Percentiles rank a stretch among this genome's conserved stretches.
Evolutionary conservation across 371 early-diverging fungal genomes (phyloP).

Genomic region (Rhizomucor miehei): DNA sequence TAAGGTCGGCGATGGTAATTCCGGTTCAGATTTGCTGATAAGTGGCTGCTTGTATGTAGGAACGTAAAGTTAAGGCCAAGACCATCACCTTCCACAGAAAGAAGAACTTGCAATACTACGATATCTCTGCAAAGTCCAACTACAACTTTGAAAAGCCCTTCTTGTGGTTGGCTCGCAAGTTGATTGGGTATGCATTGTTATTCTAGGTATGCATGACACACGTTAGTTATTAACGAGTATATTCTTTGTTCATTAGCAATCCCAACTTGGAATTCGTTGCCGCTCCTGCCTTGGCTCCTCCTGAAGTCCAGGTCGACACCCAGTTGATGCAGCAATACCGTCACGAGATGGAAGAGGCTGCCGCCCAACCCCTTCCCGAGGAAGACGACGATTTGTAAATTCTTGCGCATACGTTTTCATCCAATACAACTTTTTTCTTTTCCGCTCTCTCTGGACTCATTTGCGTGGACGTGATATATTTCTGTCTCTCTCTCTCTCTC

Average conservation of each 20-base stretch:
- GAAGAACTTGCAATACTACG: constrained; percentile 99
- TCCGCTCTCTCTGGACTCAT: background rate
- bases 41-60: constrained; percentile 39
- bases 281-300: constrained; percentile 96
- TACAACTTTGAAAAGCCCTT: constrained; percentile 99
- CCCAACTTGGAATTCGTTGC: constrained; percentile 96
- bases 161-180: constrained; percentile 98
- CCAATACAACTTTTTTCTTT: constrained; percentile 2
- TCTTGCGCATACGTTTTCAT: constrained; percentile 3
- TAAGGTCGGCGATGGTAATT: background rate
- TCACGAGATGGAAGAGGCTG: constrained; percentile 74
- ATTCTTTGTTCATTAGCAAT: constrained; percentile 56
- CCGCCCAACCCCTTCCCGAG: constrained; percentile 85
- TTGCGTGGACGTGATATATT: background rate
- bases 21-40: background rate
- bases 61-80: constrained; percentile 99
- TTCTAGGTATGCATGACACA: background rate
- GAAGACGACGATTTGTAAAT: constrained; percentile 77
- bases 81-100: constrained; percentile 99
- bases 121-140: constrained; percentile 99
- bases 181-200: constrained; percentile 66
- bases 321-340: constrained; percentile 77
- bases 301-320: constrained; percentile 90
- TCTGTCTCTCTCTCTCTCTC: constrained; percentile 1
- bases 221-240: background rate